A percentile compares a stretch with the other conserved stretches of the same genome.
Evolutionary conservation across 2,329 filamentous ascomycete species (phyloP).

Genomic region (Penicillium fuscoglaucum): DNA sequence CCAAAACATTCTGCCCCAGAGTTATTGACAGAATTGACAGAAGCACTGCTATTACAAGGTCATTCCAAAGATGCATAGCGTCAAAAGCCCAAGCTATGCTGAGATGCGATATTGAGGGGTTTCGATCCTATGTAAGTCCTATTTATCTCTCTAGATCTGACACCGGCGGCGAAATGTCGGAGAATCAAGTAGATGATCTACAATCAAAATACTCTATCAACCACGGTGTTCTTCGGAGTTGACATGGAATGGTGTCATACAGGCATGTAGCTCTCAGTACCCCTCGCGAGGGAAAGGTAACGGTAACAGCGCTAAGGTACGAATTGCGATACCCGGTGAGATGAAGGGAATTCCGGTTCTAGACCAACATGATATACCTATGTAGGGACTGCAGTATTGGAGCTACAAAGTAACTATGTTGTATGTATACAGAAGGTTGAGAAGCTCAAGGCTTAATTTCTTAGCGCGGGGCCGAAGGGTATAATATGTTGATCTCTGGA

Average conservation of each 20-base stretch:
- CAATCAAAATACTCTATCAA: not conserved
- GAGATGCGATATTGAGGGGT: not conserved
- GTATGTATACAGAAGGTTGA: no score
- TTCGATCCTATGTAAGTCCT: not conserved
- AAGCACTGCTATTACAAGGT: conserved; percentile 20
- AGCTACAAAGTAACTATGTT: no score
- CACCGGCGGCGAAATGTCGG: not conserved
- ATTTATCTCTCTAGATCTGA: not conserved
- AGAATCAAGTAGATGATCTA: not conserved
- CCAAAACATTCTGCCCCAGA: conserved; percentile 38
- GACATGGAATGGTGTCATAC: not conserved
- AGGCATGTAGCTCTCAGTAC: no score
- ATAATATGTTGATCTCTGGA: no score
- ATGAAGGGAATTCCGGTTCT: not conserved
- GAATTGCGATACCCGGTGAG: not conserved
- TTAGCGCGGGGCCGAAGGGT: not conserved
- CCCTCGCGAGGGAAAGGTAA: conserved; percentile 18
- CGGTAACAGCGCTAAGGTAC: conserved; percentile 20
- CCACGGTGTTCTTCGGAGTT: not conserved
- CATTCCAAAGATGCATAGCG: conserved; percentile 24
- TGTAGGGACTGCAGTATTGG: no score
- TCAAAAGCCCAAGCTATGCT: not conserved
- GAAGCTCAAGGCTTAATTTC: not conserved
- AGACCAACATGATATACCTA: not conserved
- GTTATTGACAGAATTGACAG: conserved; percentile 14